Evolutionary conservation across 1,284 basidiomycete genomes (phyloP).

Genomic region (Xerocomus cyaneibrunnescens): DNA sequence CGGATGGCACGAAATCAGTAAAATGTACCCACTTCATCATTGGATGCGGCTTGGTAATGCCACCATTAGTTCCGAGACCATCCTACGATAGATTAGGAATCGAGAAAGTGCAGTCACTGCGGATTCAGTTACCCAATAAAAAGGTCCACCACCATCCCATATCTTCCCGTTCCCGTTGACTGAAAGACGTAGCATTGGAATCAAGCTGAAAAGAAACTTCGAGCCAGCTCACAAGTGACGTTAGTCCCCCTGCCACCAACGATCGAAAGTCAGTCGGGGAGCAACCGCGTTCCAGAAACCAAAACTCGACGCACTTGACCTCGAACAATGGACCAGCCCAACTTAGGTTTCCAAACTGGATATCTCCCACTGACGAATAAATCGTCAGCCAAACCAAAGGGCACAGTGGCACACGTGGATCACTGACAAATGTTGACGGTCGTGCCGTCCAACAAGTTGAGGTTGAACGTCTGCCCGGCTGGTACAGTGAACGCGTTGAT

Average conservation of each 20-base stretch:
- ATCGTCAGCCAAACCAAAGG: not conserved
- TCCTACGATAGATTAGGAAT: constrained; percentile 34
- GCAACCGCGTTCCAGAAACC: not conserved
- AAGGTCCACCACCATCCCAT: constrained; percentile 44
- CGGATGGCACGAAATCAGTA: not conserved
- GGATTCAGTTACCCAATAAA: constrained; percentile 42
- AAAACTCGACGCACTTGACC: constrained; percentile 23
- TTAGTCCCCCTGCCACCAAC: constrained; percentile 33
- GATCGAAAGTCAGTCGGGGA: not conserved
- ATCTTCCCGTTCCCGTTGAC: constrained; percentile 49
- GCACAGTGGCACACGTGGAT: too few species aligned
- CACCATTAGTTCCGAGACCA: constrained; percentile 41
- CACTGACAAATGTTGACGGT: constrained; percentile 42
- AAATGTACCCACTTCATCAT: constrained; percentile 47
- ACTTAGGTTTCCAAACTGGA: constrained; percentile 40
- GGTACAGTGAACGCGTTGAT: constrained; percentile 44
- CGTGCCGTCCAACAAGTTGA: constrained; percentile 40
- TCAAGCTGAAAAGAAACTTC: not conserved
- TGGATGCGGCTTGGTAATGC: constrained; percentile 43
- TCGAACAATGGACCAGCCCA: constrained; percentile 46
- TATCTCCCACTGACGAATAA: constrained; percentile 41
- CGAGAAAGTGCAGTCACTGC: not conserved
- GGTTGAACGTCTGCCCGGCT: constrained; percentile 41
- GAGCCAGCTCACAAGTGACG: constrained; percentile 39
- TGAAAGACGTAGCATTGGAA: constrained; percentile 13